Evolutionary conservation across 768 basidiomycete genomes (phyloP).

Genomic region (Holtermanniella nyarrowii): DNA sequence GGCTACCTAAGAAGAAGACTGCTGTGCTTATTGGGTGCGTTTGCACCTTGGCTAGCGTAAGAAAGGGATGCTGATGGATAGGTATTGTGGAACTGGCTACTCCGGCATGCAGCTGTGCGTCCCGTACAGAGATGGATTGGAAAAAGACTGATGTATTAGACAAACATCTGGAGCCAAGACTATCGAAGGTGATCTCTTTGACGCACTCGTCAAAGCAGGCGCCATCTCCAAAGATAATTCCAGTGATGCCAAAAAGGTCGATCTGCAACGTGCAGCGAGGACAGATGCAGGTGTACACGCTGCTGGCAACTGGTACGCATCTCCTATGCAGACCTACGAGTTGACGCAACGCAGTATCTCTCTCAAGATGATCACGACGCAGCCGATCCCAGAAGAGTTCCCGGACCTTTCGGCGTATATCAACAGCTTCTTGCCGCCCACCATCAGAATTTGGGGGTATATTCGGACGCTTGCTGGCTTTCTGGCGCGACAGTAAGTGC

Average conservation of each 20-base stretch:
- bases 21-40: slow-evolving; percentile 78
- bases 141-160: background rate
- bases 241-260: slow-evolving; percentile 77
- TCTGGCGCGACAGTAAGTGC: slow-evolving; percentile 42
- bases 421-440: slow-evolving; percentile 79
- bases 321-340: background rate
- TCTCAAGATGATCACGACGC: slow-evolving; percentile 71
- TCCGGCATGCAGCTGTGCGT: slow-evolving; percentile 94
- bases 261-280: slow-evolving; percentile 74
- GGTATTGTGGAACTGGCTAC: slow-evolving; percentile 65
- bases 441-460: slow-evolving; percentile 87
- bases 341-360: slow-evolving; percentile 26
- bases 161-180: slow-evolving; percentile 48
- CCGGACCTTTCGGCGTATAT: slow-evolving; percentile 52
- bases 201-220: slow-evolving; percentile 75
- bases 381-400: slow-evolving; percentile 50
- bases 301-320: slow-evolving; percentile 71
- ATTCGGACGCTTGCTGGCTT: slow-evolving; percentile 48
- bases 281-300: slow-evolving; percentile 98
- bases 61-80: background rate
- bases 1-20: slow-evolving; percentile 65
- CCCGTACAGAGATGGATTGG: background rate
- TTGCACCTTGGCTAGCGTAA: background rate
- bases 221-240: slow-evolving; percentile 93
- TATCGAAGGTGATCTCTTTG: slow-evolving; percentile 82